These are phyloP conservation scores for Nematocida sp. DNA, from an alignment of 371 early-diverging fungal genomes.

Conservation along the genomic window DNA sequence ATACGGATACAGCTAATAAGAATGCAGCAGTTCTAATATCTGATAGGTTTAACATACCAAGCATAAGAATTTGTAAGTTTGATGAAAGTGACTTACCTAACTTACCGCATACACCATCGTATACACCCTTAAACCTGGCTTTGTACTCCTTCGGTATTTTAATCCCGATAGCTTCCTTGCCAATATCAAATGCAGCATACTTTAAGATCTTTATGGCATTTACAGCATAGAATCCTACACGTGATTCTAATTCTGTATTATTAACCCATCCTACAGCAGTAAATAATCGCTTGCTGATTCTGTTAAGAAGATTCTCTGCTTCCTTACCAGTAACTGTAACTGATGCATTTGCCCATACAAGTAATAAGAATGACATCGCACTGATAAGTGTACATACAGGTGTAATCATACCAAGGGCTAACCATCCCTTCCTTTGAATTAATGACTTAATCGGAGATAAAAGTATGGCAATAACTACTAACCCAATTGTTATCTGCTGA, in stretches of 20 bases:
- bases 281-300: background rate
- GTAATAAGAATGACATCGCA: background rate
- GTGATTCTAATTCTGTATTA: constrained; percentile 7
- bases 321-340: constrained; percentile 9
- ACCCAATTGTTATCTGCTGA: constrained; percentile 64
- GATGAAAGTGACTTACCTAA: constrained; percentile 69
- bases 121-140: constrained; percentile 70
- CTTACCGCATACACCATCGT: constrained; percentile 71
- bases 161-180: constrained; percentile 70
- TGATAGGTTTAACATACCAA: constrained; percentile 47
- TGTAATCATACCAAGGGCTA: constrained; percentile 64
- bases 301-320: constrained; percentile 16
- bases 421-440: constrained; percentile 66
- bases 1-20: constrained; percentile 28
- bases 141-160: constrained; percentile 67
- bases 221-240: constrained; percentile 36
- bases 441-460: constrained; percentile 65
- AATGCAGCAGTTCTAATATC: constrained; percentile 65
- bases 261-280: background rate
- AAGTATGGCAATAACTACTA: constrained; percentile 64
- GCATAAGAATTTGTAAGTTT: constrained; percentile 61
- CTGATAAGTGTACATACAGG: constrained; percentile 59
- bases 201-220: constrained; percentile 66
- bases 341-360: constrained; percentile 29
- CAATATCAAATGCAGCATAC: constrained; percentile 70